Evolutionary conservation across 2,329 filamentous ascomycete species (phyloP).

Genomic region (Neonectria sp.): DNA sequence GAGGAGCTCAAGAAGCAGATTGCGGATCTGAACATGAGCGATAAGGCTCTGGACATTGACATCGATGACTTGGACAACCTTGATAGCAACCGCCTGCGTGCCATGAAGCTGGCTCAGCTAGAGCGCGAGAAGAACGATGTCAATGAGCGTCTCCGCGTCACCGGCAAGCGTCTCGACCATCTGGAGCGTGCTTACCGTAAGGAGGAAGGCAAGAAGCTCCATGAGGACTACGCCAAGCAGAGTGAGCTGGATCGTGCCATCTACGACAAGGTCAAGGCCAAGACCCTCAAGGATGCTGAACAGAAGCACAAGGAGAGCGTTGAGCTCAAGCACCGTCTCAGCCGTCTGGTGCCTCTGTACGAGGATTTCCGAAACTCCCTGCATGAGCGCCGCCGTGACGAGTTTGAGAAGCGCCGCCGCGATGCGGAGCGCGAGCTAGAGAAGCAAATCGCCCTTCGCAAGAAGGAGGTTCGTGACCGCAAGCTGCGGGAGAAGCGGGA

Average conservation of each 20-base stretch:
- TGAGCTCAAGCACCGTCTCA: conserved; percentile 93
- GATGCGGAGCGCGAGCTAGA: conserved; percentile 94
- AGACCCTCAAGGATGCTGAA: conserved; percentile 86
- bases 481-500: conserved; percentile 87
- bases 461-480: conserved; percentile 89
- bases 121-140: conserved; percentile 99
- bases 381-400: conserved; percentile 89
- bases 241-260: conserved; percentile 82
- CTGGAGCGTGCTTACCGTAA: conserved; percentile 96
- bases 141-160: conserved; percentile 90
- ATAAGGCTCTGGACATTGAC: conserved; percentile 83
- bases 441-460: conserved; percentile 88
- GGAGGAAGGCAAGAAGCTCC: conserved; percentile 93
- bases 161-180: conserved; percentile 96
- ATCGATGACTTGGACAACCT: conserved; percentile 87
- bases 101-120: conserved; percentile 94
- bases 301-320: conserved; percentile 93
- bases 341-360: conserved; percentile 86
- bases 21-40: conserved; percentile 90
- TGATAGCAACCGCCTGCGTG: conserved; percentile 90
- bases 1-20: conserved; percentile 95
- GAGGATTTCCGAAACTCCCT: conserved; percentile 87
- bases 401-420: conserved; percentile 95
- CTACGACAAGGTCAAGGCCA: conserved; percentile 83
- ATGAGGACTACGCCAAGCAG: conserved; percentile 88